A percentile compares a stretch with the other conserved stretches of the same genome.
These are phyloP conservation scores for Pseudogymnoascus sp. DNA, from an alignment of 2,329 filamentous ascomycete genomes.

Conservation along the genomic window DNA sequence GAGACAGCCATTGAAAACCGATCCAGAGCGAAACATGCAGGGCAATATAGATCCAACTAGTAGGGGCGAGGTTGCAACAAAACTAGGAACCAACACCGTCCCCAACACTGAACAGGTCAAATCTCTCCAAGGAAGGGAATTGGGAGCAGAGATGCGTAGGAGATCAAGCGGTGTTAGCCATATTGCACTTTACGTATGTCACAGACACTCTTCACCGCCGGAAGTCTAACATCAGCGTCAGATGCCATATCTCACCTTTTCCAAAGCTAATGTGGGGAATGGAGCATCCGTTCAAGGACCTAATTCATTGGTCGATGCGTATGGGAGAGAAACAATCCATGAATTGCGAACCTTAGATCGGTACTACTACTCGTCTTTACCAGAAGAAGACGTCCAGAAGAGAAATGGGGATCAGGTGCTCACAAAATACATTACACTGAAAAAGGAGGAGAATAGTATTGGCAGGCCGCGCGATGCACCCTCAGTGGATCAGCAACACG, in stretches of 20 bases:
- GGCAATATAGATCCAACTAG: not conserved
- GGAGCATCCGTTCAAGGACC: not conserved
- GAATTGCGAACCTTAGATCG: not conserved
- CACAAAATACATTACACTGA: not conserved
- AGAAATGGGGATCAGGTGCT: not conserved
- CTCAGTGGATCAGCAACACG: not conserved
- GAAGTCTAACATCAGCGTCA: not conserved
- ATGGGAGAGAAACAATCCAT: not conserved
- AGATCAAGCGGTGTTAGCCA: not conserved
- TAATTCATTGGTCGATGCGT: not conserved
- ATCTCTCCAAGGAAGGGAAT: not conserved
- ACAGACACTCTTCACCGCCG: too few relatives aligned
- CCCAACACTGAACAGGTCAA: not conserved
- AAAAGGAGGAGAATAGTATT: not conserved
- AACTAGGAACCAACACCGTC: not conserved
- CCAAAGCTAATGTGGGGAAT: not conserved
- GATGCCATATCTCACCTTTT: constrained; percentile 1
- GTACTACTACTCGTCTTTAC: not conserved
- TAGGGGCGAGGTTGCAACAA: not conserved
- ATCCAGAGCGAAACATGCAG: not conserved
- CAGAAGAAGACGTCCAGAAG: not conserved
- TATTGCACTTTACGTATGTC: not conserved
- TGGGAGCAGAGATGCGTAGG: not conserved
- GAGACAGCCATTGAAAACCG: not conserved
- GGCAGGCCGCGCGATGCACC: not conserved